Evolutionary conservation across 1,284 basidiomycete genomes (phyloP).

Genomic region (Tylopilus sp.): DNA sequence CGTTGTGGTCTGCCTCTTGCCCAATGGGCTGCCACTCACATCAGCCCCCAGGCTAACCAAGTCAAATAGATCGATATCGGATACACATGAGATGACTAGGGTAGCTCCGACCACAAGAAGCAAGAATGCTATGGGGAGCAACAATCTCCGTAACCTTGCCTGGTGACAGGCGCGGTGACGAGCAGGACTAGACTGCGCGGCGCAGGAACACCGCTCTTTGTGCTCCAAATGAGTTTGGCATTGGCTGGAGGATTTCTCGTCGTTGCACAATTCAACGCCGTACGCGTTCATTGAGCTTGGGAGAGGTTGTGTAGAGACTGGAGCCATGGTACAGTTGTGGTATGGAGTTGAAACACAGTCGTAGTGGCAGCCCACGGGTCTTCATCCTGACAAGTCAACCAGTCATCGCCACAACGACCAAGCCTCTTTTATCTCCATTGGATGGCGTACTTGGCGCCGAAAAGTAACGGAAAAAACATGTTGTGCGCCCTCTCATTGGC

Average conservation of each 20-base stretch:
- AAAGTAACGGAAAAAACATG: no score
- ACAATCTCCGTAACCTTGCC: constrained; percentile 44
- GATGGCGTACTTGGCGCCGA: no score
- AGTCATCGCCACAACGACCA: constrained; percentile 21
- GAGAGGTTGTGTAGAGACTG: constrained; percentile 37
- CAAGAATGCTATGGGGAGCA: constrained; percentile 44
- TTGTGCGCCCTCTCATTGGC: no score
- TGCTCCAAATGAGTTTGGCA: constrained; percentile 36
- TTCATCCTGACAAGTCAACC: no score
- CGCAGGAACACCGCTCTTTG: constrained; percentile 33
- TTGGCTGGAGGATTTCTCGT: constrained; percentile 34
- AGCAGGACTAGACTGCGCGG: constrained; percentile 22
- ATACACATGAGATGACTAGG: constrained; percentile 45
- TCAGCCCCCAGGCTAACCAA: constrained; percentile 31
- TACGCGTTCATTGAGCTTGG: constrained; percentile 34
- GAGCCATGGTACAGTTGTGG: constrained; percentile 36
- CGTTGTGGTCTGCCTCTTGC: constrained; percentile 43
- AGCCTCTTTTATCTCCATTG: no score
- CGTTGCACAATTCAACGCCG: constrained; percentile 12
- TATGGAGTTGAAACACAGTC: neutral
- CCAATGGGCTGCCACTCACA: constrained; percentile 33
- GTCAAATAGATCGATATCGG: constrained; percentile 35
- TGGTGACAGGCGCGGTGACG: constrained; percentile 49
- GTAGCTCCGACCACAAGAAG: constrained; percentile 44
- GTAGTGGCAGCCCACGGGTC: no score